Base-by-base conservation (phyloP, 2,329 filamentous ascomycete species). In the Colletotrichum limetticola region DNA sequence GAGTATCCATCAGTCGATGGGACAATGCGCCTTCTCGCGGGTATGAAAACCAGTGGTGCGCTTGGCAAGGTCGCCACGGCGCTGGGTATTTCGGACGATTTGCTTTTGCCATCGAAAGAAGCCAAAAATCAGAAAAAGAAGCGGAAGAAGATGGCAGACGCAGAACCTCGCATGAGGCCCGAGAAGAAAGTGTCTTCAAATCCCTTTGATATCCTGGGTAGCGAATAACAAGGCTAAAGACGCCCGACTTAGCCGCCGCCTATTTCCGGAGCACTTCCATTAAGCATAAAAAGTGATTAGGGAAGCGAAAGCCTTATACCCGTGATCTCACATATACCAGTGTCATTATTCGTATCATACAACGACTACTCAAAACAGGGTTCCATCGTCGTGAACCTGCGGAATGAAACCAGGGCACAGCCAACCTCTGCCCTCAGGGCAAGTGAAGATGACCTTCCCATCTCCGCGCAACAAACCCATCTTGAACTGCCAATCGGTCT, bases 401-500 rank as follows among this genome's bases (percentile, higher is more conserved):
- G 72, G 72, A 16, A 74, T 62, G n/a, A 74, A 74, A 5, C 66
- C 71, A 26, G 72, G 72, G 61, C 72, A 74, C 26, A 74, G 12
- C 64, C 64, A 75, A 24, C 59, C 73, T 52, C 66, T 65, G 30
- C 62, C 71, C 53, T 75, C 64, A 7, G 75, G 75, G 19, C 75
- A 76, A 6, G 74, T 75, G 12, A 76, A 76, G 12, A 74, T 71
- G 4, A 76, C 28, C 56, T 73, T 62, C 7, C 72, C 75, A 11
- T 72, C 58, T 35, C 71, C 65, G 11, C 75, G 65, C 24, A 76
- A 55, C 9, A 76, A 5, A 11, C 74, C 74, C 75, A 76, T 76
- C 53, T 75, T 59, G 32, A 75, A 76, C 26, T 69, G 67, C 75
- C 75, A 76, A 3, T 76, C 75, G 26, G 75, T 76, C 66, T 74